Evolutionary conservation across 2,329 filamentous ascomycete species (phyloP), one percentile per base, ranked within the genome.

Genomic region (Pestalotiopsis sp.): DNA sequence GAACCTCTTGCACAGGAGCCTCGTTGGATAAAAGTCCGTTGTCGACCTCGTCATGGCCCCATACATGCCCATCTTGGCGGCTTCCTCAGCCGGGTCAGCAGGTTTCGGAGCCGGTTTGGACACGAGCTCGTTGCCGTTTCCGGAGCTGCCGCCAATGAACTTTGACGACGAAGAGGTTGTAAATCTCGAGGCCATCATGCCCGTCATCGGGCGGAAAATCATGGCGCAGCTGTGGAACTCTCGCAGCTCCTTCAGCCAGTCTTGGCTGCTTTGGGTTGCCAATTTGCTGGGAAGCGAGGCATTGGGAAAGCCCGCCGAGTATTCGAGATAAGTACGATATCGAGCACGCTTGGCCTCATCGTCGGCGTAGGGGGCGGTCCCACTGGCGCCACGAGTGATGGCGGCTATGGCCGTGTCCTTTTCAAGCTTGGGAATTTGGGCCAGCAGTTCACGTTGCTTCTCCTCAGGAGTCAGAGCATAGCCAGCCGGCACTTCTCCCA

Each of bases 1-100:
- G 81, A 99, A 97, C 9, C 96, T 87, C 79, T 98, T 99, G 82
- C 95, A 98, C n/a, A 98, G 81, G 56, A 99, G 81, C 67, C 94
- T 86, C 1, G 92, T 91, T 0, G 96, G 96, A 73, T 91, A 91
- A 79, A 97, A 98, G 4, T 90, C 87, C 7, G 88, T 79, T 0
- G 86, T 84, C 25, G 86, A 89, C 70, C 96, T 86, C 3, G 96
- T 99, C 89, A 98, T 87, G 14, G 90, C 87, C 1, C 96, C 96
- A 80, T 95, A 98, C 94, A 98, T 97, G 68, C 94, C 94, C 77
- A 98, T 83, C 75, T 88, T 93, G 7, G 96, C 96, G 1, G 96
- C 96, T 73, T 93, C 91, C 77, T 95, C 92, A 12, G 94, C 93
- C 0, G 95, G 91, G 75, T 97, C 92, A 70, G 90, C 85, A 3